Evolutionary conservation across 768 basidiomycete genomes (phyloP).

Genomic region (Termitomyces heimii): DNA sequence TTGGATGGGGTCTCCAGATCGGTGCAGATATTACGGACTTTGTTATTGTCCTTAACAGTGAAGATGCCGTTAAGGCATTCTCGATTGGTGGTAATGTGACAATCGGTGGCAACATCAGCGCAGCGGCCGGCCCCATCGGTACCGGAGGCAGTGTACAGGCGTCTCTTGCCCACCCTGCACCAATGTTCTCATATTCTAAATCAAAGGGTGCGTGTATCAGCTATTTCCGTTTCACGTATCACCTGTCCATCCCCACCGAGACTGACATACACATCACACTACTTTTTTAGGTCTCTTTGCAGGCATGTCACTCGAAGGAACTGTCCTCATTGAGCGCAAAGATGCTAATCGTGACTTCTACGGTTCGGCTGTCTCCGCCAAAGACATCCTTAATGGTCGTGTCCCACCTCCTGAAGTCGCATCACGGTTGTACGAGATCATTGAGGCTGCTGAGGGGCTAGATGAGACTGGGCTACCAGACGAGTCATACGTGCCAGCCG

Average conservation of each 20-base stretch:
- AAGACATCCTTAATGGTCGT: conserved; percentile 86
- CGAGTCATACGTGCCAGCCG: conserved; percentile 70
- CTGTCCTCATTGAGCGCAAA: conserved; percentile 89
- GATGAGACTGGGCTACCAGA: conserved; percentile 82
- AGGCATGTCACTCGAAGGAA: conserved; percentile 91
- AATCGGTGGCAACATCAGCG: conserved; percentile 85
- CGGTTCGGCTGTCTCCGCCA: conserved; percentile 82
- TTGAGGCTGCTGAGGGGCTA: conserved; percentile 91
- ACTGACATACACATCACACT: neutral
- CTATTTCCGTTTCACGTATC: neutral
- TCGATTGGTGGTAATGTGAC: conserved; percentile 95
- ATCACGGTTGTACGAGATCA: conserved; percentile 87
- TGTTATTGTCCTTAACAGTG: conserved; percentile 94
- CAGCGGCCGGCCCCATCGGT: conserved; percentile 87
- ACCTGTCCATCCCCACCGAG: neutral
- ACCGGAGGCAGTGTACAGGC: conserved; percentile 90
- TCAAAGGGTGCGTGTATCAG: conserved; percentile 65
- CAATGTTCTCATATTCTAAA: conserved; percentile 97
- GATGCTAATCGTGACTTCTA: conserved; percentile 97
- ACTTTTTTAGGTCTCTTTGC: conserved; percentile 74
- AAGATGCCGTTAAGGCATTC: conserved; percentile 94
- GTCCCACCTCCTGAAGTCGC: conserved; percentile 98
- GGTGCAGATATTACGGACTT: conserved; percentile 95
- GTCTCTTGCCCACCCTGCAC: conserved; percentile 85
- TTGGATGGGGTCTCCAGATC: conserved; percentile 93